Base-by-base conservation (phyloP, 805 yeast species). In the Starmerella bombicola region DNA sequence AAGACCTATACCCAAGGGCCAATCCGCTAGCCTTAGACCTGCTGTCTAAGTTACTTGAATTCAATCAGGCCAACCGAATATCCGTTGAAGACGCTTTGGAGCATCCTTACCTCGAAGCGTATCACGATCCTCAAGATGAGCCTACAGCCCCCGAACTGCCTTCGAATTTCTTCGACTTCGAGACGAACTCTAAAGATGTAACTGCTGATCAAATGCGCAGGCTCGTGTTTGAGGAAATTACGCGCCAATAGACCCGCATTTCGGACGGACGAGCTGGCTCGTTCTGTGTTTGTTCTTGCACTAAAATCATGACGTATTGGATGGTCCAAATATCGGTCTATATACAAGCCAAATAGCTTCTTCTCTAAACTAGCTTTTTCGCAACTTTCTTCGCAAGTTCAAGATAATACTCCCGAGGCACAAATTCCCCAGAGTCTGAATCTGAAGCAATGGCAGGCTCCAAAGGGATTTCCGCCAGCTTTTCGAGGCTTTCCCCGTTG, bases 51-150 rank as follows among this genome's bases (percentile, higher is more conserved):
- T 73, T 91, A 80, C 68, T 91, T 28, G 75, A 86, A n/a, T 70
- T 91, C 49, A 93, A 88, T 57, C 97, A 97, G 3, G 69, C 67
- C 33, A 71, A 74, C 53, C 71, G 98, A 60, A 79, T 86, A 41
- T 76, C 85, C 0, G 97, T 86, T 3, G 84, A 80, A 43, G 80
- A 84, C 51, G 96, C 97, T 0, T 66, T 91, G 37, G 70, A 68
- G 45, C 98, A 91, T 62, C 95, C 95, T 7, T 91, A 88, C 58
- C 63, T 91, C 41, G 69, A 76, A 35, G 72, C 81, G 24, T 91
- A 95, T 86, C 96, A 84, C 57, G 95, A 85, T 60, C 91, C 95
- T 5, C 71, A 73, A 23, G 97, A 91, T 57, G 97, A 91, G 61
- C 67, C 67, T 5, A 33, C 43, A 3, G 51, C 55, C 5, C 74